Conservation (phyloP, 176 grass and related monocot species). For the Chloris gayana region DNA sequence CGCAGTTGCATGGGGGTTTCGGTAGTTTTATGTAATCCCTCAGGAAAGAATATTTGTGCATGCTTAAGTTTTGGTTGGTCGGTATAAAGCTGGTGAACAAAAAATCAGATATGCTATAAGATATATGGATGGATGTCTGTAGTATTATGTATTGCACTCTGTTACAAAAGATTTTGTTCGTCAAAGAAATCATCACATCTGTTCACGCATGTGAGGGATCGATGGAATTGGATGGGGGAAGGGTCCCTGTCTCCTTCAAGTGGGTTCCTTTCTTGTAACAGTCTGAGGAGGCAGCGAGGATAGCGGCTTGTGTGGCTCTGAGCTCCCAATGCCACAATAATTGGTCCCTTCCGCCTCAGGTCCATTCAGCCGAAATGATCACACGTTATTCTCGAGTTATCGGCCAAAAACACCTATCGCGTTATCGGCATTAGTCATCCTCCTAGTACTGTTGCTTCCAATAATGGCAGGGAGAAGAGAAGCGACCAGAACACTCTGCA, state of each 20-base stretch:
- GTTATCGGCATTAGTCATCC: not conserved
- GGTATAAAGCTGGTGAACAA: constrained; percentile 28
- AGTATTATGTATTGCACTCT: not conserved
- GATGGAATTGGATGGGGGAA: not conserved
- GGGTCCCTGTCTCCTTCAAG: constrained; percentile 38
- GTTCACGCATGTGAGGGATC: not conserved
- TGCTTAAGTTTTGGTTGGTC: constrained; percentile 17
- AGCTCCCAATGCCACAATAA: constrained; percentile 44
- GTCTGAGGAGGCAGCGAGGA: constrained; percentile 44
- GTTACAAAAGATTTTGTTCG: not conserved
- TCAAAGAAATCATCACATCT: not conserved
- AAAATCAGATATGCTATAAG: not conserved
- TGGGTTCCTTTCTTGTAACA: constrained; percentile 50
- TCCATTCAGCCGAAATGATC: not conserved
- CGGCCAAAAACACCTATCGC: not conserved
- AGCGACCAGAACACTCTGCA: not conserved
- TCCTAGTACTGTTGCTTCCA: not conserved
- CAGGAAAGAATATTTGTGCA: constrained; percentile 28
- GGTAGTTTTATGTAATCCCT: constrained; percentile 12
- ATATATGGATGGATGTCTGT: not conserved
- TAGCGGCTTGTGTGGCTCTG: constrained; percentile 45
- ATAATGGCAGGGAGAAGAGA: not conserved
- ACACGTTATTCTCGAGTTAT: not conserved
- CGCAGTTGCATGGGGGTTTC: constrained; percentile 14
- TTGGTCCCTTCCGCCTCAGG: constrained; percentile 19